Evolutionary conservation across 441 rosid genomes (phyloP).

Genomic region (Syzygium syzygioides): DNA sequence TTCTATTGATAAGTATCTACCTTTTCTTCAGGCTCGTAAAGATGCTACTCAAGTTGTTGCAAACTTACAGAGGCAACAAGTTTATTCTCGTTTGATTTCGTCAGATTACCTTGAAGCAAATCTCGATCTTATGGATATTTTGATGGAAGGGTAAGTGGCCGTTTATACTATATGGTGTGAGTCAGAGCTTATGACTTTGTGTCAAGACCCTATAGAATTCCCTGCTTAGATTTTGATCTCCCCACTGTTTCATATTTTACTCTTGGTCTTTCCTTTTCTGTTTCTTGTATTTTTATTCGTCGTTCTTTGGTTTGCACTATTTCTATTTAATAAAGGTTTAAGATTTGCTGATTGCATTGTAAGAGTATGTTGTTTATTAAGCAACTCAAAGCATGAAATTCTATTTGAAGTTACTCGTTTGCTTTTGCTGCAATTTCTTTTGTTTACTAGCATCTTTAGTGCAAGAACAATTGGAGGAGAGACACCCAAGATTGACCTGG

Average conservation of each 20-base stretch:
- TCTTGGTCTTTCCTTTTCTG: background rate
- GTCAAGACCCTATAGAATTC: background rate
- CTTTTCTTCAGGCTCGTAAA: slow-evolving; percentile 27
- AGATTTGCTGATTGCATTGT: background rate
- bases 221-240: background rate
- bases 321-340: background rate
- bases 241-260: background rate
- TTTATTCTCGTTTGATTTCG: slow-evolving; percentile 38
- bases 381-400: background rate
- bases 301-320: background rate
- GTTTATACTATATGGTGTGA: background rate
- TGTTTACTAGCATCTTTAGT: background rate
- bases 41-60: slow-evolving; percentile 53
- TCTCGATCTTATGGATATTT: slow-evolving; percentile 41
- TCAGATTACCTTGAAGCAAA: slow-evolving; percentile 51
- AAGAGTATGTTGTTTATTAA: background rate
- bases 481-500: background rate
- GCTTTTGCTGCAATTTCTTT: background rate
- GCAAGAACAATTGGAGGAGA: background rate
- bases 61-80: slow-evolving; percentile 56
- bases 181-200: background rate
- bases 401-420: background rate
- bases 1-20: background rate
- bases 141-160: slow-evolving; percentile 35
- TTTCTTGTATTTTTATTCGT: background rate